Conservation (phyloP, 2,329 filamentous ascomycete genomes). For the Diplocarpon mali region DNA sequence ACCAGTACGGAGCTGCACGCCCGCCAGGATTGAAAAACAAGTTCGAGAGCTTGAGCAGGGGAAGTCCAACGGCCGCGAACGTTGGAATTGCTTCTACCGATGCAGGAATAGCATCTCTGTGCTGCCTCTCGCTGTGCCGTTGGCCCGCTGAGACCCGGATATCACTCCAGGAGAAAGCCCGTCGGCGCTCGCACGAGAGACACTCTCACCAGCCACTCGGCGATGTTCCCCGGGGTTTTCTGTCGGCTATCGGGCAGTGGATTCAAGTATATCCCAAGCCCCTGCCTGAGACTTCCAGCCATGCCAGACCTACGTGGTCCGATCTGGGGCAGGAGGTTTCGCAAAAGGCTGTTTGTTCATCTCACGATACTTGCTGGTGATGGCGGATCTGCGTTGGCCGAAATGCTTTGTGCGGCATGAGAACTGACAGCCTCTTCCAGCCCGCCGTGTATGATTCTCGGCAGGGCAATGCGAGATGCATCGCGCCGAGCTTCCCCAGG, state of each 20-base stretch:
- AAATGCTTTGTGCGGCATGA: conserved; percentile 2
- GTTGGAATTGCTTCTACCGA: no score
- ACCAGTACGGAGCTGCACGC: no score
- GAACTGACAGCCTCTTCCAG: not conserved
- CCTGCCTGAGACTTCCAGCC: no score
- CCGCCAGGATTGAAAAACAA: no score
- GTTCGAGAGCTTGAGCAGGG: no score
- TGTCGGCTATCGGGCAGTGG: conserved; percentile 1
- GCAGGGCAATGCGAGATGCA: not conserved
- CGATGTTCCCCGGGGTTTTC: not conserved
- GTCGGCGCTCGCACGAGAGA: not conserved
- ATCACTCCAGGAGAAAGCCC: not conserved
- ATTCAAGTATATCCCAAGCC: conserved; percentile 3
- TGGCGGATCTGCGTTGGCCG: conserved; percentile 6
- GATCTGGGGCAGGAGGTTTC: no score
- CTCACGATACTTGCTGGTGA: conserved; percentile 5
- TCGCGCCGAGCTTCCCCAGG: not conserved
- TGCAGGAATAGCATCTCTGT: no score
- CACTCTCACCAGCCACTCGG: conserved; percentile 6
- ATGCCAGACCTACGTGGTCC: no score
- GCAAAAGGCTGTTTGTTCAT: no score
- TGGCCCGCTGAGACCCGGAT: no score
- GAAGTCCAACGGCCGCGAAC: no score
- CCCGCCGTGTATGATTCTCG: not conserved
- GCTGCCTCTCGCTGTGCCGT: no score